phyloP scores from a whole-genome alignment of 129 eudicot species.

The Artemisia annua region DNA sequence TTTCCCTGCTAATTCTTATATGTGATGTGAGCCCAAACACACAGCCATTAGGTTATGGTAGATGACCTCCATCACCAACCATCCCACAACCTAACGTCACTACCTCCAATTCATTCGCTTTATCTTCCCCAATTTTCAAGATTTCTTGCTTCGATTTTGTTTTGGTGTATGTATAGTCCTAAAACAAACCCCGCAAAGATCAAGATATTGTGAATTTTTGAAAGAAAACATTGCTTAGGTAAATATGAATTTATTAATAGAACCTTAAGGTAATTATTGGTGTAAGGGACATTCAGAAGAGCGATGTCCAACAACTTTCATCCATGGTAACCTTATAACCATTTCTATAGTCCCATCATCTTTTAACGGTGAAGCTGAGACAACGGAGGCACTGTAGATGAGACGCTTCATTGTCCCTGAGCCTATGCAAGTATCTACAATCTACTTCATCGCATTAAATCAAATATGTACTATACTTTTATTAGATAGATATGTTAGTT shows the following conservation, averaged over 20 bases:
- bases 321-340: too few relatives aligned
- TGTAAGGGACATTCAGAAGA: constrained; percentile 13
- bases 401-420: too few relatives aligned
- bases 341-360: neutral
- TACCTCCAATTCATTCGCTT: constrained; percentile 36
- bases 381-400: neutral
- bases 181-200: neutral
- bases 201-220: too few relatives aligned
- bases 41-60: constrained; percentile 3
- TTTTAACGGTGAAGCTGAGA: too few relatives aligned
- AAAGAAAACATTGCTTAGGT: too few relatives aligned
- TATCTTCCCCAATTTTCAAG: constrained; percentile 26
- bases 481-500: too few relatives aligned
- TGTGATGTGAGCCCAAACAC: constrained; percentile 3
- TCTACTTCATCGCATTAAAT: too few relatives aligned
- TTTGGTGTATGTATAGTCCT: constrained; percentile 26
- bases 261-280: too few relatives aligned
- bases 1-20: too few relatives aligned
- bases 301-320: neutral
- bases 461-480: too few relatives aligned
- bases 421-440: neutral
- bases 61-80: constrained; percentile 47
- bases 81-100: constrained; percentile 44
- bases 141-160: constrained; percentile 51
- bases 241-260: too few relatives aligned